Evolutionary conservation across 129 eudicot species (phyloP), one percentile per base, ranked within the genome.

Genomic region (Escallonia herrerae): DNA sequence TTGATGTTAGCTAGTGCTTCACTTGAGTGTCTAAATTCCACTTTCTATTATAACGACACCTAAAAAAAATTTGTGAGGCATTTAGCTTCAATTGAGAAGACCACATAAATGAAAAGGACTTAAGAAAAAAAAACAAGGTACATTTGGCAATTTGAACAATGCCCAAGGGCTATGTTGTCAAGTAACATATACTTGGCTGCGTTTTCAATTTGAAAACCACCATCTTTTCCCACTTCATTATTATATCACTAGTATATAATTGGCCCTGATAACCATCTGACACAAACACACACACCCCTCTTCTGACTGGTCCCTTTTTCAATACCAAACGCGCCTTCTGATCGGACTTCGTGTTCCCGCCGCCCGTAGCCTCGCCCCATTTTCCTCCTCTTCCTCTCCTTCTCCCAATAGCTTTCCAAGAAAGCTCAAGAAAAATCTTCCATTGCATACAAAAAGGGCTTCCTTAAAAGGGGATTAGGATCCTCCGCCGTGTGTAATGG

Each of bases 401-500:
- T 22, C 33, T 22, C 33, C 77, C 47, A 73, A 2, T 69, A 76
- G 56, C 61, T 60, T 49, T 61, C 73, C 40, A 52, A 22, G 62
- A 77, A 56, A 39, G 53, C 67, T 46, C 69, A 70, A 62, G 5
- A 61, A 41, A 33, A 63, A 62, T 44, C 15, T 58, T 60, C 14
- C 42, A 15, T 63, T 13, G 11, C 51, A 58, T 15, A 39, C 37
- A 68, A 71, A 76, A 59, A 46, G 46, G 58, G 42, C n/a, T 40
- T 6, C 22, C 39, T 61, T 15, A 48, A 51, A n/a, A 33, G 5
- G 60, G 43, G 38, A 58, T n/a, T 6, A 12, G 14, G 22, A 53
- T 2, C 49, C 9, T 45, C 9, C 2, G 49, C 51, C 56, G 47
- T 51, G 48, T 63, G 37, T 57, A 79, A 88, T 88, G 96, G 88